phyloP scores from a whole-genome alignment of 2,329 filamentous ascomycete species.

The Thielaviopsis populi region DNA sequence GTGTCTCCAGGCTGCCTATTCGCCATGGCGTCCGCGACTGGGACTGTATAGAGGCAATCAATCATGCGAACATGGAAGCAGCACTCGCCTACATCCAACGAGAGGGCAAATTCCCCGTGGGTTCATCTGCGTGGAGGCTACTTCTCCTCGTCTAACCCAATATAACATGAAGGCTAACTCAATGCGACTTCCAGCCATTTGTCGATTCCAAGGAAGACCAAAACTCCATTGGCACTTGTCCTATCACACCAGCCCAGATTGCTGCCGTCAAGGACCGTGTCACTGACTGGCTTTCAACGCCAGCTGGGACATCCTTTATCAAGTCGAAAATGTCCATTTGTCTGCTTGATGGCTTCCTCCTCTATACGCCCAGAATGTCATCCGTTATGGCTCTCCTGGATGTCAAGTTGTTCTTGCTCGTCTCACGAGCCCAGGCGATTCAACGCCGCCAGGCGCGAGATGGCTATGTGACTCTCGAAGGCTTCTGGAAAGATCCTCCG shows the following conservation, averaged over 20 bases:
- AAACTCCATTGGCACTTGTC: conserved; percentile 43
- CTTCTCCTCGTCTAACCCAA: too few species aligned
- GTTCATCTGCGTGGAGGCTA: conserved; percentile 20
- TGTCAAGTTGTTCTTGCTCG: conserved; percentile 62
- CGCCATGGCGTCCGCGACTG: conserved; percentile 59
- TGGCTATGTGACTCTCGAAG: conserved; percentile 69
- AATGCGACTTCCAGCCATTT: conserved; percentile 19
- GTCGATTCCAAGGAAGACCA: conserved; percentile 38
- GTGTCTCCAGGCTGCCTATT: conserved; percentile 10
- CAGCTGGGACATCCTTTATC: conserved; percentile 29
- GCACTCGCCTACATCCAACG: conserved; percentile 56
- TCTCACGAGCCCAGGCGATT: conserved; percentile 49
- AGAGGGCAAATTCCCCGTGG: conserved; percentile 50
- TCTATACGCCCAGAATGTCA: conserved; percentile 48
- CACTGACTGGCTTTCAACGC: conserved; percentile 30
- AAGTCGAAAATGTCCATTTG: conserved; percentile 35
- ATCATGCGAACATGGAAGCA: conserved; percentile 50
- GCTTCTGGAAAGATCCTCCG: conserved; percentile 90
- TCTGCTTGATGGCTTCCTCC: conserved; percentile 76
- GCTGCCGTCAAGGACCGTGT: conserved; percentile 33
- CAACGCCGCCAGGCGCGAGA: conserved; percentile 50
- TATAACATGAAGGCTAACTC: background rate
- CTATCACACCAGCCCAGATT: conserved; percentile 35
- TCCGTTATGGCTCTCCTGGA: conserved; percentile 50
- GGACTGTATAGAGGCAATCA: conserved; percentile 73